phyloP scores from a whole-genome alignment of 2,329 filamentous ascomycete genomes.

The Pseudogymnoascus sp. region DNA sequence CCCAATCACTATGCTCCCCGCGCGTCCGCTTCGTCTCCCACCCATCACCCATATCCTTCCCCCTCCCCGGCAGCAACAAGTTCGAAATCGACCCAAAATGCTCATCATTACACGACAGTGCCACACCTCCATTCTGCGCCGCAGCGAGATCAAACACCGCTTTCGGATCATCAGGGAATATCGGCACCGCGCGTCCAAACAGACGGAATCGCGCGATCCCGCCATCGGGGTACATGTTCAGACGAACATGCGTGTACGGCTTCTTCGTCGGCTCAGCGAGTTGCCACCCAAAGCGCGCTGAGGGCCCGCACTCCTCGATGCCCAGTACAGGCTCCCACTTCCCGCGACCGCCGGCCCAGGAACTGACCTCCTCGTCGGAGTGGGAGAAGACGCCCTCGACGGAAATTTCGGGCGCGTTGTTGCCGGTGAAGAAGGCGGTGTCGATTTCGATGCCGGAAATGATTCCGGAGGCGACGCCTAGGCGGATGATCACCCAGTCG shows the following conservation, averaged over 20 bases:
- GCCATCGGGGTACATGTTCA: conserved; percentile 81
- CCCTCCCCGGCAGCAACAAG: conserved; percentile 66
- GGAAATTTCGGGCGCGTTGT: conserved; percentile 70
- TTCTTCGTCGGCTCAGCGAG: conserved; percentile 50
- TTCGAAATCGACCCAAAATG: conserved; percentile 79
- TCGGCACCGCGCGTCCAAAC: conserved; percentile 65
- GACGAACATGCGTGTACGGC: conserved; percentile 67
- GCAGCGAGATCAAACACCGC: conserved; percentile 68
- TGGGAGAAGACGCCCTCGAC: conserved; percentile 66
- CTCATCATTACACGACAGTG: conserved; percentile 68
- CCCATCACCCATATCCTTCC: conserved; percentile 79
- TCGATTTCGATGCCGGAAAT: conserved; percentile 70
- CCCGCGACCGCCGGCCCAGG: conserved; percentile 49
- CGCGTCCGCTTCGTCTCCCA: conserved; percentile 77
- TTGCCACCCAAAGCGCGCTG: conserved; percentile 64
- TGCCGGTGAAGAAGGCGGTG: conserved; percentile 73
- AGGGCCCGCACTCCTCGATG: conserved; percentile 64
- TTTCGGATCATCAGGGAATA: conserved; percentile 58
- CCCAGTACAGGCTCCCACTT: conserved; percentile 65
- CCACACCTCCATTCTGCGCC: conserved; percentile 69
- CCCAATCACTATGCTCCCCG: conserved; percentile 69
- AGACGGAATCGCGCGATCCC: conserved; percentile 74
- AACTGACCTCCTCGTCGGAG: conserved; percentile 55
- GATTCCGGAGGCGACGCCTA: conserved; percentile 61
- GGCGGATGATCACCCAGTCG: conserved; percentile 58